phyloP scores from a whole-genome alignment of 2,329 filamentous ascomycete species.

The Aureobasidium sp. region DNA sequence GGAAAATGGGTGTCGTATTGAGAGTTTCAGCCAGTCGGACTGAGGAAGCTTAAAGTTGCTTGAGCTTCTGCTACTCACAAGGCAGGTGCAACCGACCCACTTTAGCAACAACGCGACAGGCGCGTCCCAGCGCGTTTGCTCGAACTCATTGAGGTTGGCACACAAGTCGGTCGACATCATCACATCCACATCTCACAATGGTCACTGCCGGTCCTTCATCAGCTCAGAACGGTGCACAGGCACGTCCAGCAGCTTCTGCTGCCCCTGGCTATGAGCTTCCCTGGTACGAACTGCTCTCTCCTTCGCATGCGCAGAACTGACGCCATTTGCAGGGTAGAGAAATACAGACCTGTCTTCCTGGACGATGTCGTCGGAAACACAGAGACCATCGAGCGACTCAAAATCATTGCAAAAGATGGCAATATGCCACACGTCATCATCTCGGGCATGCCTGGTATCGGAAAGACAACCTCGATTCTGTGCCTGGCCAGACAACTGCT shows the following conservation, averaged over 20 bases:
- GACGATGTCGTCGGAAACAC: conserved; percentile 98
- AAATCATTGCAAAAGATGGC: conserved; percentile 96
- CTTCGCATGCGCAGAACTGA: conserved; percentile 1
- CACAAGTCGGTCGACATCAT: neutral
- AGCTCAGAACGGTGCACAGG: conserved; percentile 31
- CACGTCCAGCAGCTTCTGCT: conserved; percentile 29
- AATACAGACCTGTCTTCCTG: conserved; percentile 89
- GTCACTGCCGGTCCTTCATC: conserved; percentile 38
- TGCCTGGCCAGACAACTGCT: conserved; percentile 88
- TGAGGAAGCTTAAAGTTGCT: neutral
- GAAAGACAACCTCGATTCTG: conserved; percentile 92
- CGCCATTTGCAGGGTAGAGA: conserved; percentile 71
- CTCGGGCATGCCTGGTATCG: conserved; percentile 98
- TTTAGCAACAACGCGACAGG: neutral
- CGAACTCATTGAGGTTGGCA: neutral
- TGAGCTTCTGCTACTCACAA: neutral
- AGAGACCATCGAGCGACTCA: conserved; percentile 92
- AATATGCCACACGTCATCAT: conserved; percentile 99
- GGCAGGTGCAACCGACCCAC: neutral
- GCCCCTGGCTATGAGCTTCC: conserved; percentile 63
- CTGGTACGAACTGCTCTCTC: conserved; percentile 47
- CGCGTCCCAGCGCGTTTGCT: neutral
- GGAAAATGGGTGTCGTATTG: neutral
- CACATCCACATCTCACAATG: conserved; percentile 26
- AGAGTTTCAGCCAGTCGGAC: neutral